Base-by-base conservation (phyloP, 768 basidiomycete genomes). In the Leccinum incarnatum region DNA sequence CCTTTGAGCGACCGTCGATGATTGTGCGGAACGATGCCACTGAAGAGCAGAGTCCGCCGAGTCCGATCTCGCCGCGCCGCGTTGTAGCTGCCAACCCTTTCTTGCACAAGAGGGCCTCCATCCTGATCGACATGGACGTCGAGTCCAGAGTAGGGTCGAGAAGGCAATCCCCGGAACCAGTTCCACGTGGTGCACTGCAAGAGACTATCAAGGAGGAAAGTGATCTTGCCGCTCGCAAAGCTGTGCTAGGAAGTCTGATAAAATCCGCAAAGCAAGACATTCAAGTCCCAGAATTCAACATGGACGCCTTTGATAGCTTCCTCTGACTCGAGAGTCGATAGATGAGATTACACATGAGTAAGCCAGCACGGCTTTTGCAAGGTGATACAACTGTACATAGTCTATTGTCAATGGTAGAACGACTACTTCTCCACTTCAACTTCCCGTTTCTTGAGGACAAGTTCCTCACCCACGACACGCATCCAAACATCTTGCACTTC, bases 401-500 rank as follows among this genome's bases (percentile, higher is more conserved):
- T 58, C 50, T 54, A 65, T 57, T 36, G 29, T 29, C 29, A 29
- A 29, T 29, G 48, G 42, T 55, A 36, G 53, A 54, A 46, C 32
- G 19, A 40, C 63, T 74, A 79, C 54, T 77, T 79, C 69, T 87
- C 82, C 51, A 81, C 80, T 62, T 87, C 86, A 34, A 81, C 80
- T 58, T 93, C 93, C 48, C 91, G 83, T 78, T 95, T 93, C 87
- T 91, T 94, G 66, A 96, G 82, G 55, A 88, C 90, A 54, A 96
- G 81, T 52, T 88, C 85, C 51, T 78, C 78, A 52, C 91, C 93
- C 3, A 82, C 79, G 54, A 96, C 86, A 55, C 95, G 82, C 79
- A 89, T 87, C 93, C 94, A 99, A 45, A 98, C 93, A 74, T 98
- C 91, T 61, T 90, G 88, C 37, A 99, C 97, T 60, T 99, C 96